phyloP scores from a whole-genome alignment of 73 alveolate genomes.

The Paramecium sexaurelia region DNA sequence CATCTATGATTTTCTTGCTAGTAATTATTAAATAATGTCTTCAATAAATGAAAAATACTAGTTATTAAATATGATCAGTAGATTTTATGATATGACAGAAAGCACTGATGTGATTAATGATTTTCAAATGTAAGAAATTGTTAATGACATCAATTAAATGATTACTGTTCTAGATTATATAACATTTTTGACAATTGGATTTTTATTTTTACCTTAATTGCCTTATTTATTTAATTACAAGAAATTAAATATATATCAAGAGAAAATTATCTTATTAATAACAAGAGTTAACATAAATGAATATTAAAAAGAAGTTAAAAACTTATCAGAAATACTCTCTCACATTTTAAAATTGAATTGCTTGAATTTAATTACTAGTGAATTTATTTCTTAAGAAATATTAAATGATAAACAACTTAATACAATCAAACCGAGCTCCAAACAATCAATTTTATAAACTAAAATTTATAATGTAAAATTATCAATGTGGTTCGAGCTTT shows the following conservation, averaged over 20 bases:
- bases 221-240: neutral
- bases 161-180: neutral
- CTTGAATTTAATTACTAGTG: neutral
- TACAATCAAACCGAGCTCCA: neutral
- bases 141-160: neutral
- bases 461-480: constrained; percentile 27
- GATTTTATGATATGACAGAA: neutral
- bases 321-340: neutral
- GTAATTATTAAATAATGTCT: neutral
- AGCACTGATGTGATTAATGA: constrained; percentile 1
- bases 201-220: neutral
- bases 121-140: neutral
- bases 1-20: neutral
- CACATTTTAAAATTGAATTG: neutral
- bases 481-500: neutral
- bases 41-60: neutral
- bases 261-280: neutral
- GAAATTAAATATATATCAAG: neutral
- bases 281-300: constrained; percentile 29
- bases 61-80: neutral
- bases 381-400: neutral
- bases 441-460: neutral
- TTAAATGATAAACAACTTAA: neutral
- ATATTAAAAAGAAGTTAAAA: neutral
- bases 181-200: neutral